Percentiles rank a stretch among this genome's conserved stretches.
These are phyloP conservation scores for Penicillium steckii DNA, from an alignment of 495 filamentous ascomycete genomes.

Conservation along the genomic window DNA sequence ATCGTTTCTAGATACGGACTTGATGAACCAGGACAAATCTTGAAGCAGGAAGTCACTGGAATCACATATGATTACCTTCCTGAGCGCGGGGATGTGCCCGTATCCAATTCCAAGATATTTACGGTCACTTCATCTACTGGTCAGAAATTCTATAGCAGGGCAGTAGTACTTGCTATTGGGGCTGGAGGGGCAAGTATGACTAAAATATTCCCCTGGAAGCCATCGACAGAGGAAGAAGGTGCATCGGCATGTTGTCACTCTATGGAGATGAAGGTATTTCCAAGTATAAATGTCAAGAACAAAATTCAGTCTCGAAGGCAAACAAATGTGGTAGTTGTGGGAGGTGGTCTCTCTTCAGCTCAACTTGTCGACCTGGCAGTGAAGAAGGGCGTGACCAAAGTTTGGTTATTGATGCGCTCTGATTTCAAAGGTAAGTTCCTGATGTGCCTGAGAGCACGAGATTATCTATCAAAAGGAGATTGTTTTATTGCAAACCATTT, in stretches of 20 bases:
- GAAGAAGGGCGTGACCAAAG: conserved; percentile 49
- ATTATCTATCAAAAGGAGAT: no score
- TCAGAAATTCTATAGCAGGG: conserved; percentile 42
- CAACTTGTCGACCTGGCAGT: conserved; percentile 59
- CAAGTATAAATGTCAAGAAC: conserved; percentile 36
- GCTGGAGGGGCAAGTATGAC: conserved; percentile 40
- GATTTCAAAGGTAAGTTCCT: conserved; percentile 44
- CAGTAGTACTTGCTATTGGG: conserved; percentile 58
- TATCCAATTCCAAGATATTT: conserved; percentile 44
- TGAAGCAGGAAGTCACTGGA: conserved; percentile 48
- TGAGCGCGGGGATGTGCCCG: conserved; percentile 9
- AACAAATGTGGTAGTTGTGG: conserved; percentile 57
- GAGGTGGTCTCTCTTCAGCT: conserved; percentile 61
- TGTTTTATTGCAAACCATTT: no score
- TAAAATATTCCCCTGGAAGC: conserved; percentile 49
- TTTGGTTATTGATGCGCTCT: conserved; percentile 59
- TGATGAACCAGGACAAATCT: conserved; percentile 38
- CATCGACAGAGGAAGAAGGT: conserved; percentile 36
- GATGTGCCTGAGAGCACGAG: not conserved
- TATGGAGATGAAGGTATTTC: conserved; percentile 52
- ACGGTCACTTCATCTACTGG: conserved; percentile 48
- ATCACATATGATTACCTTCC: conserved; percentile 46
- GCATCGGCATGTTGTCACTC: conserved; percentile 51
- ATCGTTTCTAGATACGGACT: conserved; percentile 54
- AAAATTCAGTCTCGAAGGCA: conserved; percentile 46